Base-by-base conservation (phyloP, 306 rosid species). In the Cicer bijugum region DNA sequence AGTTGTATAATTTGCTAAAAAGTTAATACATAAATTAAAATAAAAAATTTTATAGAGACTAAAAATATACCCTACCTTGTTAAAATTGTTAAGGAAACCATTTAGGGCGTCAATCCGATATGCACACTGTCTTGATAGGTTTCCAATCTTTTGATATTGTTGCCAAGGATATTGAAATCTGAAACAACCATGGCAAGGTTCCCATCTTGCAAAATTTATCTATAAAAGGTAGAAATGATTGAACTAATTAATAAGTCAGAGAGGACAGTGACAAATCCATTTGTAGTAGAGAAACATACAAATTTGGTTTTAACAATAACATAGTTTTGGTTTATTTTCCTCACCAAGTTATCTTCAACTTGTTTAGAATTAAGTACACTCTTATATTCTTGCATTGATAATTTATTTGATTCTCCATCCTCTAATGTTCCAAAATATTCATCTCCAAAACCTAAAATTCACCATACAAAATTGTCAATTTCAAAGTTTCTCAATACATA, bases 141-240 rank as follows among this genome's bases (percentile, higher is more conserved):
- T 82, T 76, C 89, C 90, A 15, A 86, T 71, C 69, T 81, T 84
- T 9, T 77, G 17, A 61, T 89, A 89, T 63, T 82, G 90, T 56
- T 81, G 72, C 89, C 89, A 88, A 0, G 93, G 90, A 67, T 88
- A 83, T 6, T 60, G 72, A 46, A 74, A 85, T 77, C 75, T 55
- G 56, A 86, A 89, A 9, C 46, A 62, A 1, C 87, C 86, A 42
- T 89, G 89, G 33, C 85, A 11, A 1, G 88, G 86, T 56, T 88
- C 90, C 90, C 90, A 88, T 57, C 85, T 78, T 10, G 89, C 93
- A 63, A 84, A 80, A 80, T 86, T 86, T 7, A 79, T 83, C 89
- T 82, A 33, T 33, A 51, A 52, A 69, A 70, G n/a, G 56, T 8
- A 35, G n/a, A 6, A 9, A 16, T 15, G 1, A 14, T 46, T 44